Evolutionary conservation across 306 rosid species (phyloP), one percentile per base, ranked within the genome.

Genomic region (Lathyrus oleraceus): DNA sequence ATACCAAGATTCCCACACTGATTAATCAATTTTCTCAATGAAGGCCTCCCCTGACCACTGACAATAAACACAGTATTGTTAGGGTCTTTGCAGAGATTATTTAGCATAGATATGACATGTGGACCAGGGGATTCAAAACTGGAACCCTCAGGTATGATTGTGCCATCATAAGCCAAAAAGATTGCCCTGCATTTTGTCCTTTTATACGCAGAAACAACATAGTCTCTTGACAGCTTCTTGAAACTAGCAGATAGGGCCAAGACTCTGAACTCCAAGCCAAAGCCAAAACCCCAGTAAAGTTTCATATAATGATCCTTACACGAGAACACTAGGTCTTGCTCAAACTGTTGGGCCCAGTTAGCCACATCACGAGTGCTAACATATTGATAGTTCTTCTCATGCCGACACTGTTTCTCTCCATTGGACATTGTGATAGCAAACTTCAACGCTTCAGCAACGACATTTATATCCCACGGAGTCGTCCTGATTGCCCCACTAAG

Each of bases 401-500:
- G 96, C 61, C 96, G 86, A 61, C 82, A 38, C 38, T 77, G 87
- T 80, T 86, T 92, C 85, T 89, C 96, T 15, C 17, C 42, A 16
- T 75, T 54, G 39, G 90, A 62, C 86, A 92, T 88, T 5, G 57
- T 65, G 58, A 92, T 53, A 12, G 96, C 96, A 64, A 63, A 69
- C 70, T 85, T 70, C 15, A 92, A 76, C 17, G 98, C 98, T 79
- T 90, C 92, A 17, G 96, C 91, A 28, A 86, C 96, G 0, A 85
- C 93, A 57, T 80, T 84, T 40, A 85, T 71, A 70, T 90, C 86
- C 96, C 98, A 90, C 1, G 96, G 96, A 36, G 90, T 88, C 57
- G 84, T 93, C 87, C 93, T 92, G 70, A 92, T 81, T 42, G 96
- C 98, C 49, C 98, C 98, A 72, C 98, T 88, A 58, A 92, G 83